A percentile compares a stretch with the other conserved stretches of the same genome.
Evolutionary conservation across 148 eudicot species (phyloP).

Genomic region (Arbutus unedo): DNA sequence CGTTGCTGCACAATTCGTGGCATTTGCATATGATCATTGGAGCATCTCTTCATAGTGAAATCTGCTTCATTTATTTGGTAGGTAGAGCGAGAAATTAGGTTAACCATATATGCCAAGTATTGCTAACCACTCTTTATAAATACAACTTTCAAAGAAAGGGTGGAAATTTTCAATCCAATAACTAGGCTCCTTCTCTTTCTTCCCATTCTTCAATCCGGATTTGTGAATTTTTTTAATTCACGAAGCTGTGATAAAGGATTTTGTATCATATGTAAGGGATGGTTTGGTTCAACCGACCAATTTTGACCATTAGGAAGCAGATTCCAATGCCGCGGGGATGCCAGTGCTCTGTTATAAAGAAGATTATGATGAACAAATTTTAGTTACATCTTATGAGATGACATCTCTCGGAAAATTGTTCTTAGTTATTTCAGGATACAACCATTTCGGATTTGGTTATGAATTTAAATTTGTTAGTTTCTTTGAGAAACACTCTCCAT

Average conservation of each 20-base stretch:
- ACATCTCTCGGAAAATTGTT: not conserved
- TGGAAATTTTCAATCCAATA: not conserved
- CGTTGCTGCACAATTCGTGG: not conserved
- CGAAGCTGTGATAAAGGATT: not conserved
- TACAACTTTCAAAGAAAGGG: not conserved
- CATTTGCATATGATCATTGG: not conserved
- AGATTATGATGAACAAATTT: not conserved
- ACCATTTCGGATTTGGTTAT: too few relatives aligned
- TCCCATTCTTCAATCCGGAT: not conserved
- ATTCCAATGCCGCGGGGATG: too few relatives aligned
- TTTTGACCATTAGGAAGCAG: too few relatives aligned
- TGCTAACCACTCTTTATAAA: not conserved
- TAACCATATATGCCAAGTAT: not conserved
- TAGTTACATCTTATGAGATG: not conserved
- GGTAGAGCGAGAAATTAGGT: not conserved
- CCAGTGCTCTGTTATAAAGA: not conserved
- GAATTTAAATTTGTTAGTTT: not conserved
- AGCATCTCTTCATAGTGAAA: not conserved
- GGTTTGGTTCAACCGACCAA: not conserved
- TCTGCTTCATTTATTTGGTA: not conserved
- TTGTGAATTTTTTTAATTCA: not conserved
- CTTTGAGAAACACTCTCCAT: not conserved
- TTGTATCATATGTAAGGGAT: not conserved
- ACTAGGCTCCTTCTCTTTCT: not conserved
- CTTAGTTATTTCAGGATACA: not conserved